phyloP scores from a whole-genome alignment of 495 filamentous ascomycete species.

The Xylaria curta region DNA sequence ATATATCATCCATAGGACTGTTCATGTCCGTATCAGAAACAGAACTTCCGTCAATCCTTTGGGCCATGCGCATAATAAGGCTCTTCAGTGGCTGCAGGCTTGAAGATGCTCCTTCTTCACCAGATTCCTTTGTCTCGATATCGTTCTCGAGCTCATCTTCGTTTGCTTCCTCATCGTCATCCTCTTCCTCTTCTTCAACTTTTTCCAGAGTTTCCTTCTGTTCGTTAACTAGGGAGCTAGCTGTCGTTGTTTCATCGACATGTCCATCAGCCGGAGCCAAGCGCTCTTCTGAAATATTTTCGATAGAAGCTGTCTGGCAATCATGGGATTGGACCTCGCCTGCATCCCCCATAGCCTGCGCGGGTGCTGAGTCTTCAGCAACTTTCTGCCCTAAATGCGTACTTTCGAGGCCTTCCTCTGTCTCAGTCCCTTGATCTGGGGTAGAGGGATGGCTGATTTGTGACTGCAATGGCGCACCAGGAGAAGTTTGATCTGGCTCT shows the following conservation, averaged over 20 bases:
- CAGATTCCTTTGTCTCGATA: conserved; percentile 36
- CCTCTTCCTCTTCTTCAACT: conserved; percentile 28
- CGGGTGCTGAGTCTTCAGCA: neutral
- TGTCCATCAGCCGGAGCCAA: neutral
- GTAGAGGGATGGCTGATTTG: neutral
- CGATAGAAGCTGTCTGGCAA: neutral
- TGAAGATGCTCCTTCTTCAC: conserved; percentile 29
- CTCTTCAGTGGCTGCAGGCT: conserved; percentile 36
- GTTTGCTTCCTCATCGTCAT: conserved; percentile 31
- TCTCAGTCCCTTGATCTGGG: neutral
- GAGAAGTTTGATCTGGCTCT: neutral
- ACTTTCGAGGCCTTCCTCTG: neutral
- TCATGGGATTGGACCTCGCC: neutral
- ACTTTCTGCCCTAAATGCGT: neutral
- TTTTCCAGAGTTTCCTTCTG: conserved; percentile 15
- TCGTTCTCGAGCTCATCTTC: conserved; percentile 31
- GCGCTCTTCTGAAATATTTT: neutral
- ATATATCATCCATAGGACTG: conserved; percentile 31
- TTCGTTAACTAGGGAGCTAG: neutral
- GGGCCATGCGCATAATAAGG: conserved; percentile 35
- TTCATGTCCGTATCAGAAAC: conserved; percentile 31
- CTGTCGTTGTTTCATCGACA: neutral
- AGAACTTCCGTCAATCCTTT: conserved; percentile 32
- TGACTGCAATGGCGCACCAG: neutral
- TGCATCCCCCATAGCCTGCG: neutral